phyloP scores from a whole-genome alignment of 441 rosid genomes.

The Erodium chrysanthum region DNA sequence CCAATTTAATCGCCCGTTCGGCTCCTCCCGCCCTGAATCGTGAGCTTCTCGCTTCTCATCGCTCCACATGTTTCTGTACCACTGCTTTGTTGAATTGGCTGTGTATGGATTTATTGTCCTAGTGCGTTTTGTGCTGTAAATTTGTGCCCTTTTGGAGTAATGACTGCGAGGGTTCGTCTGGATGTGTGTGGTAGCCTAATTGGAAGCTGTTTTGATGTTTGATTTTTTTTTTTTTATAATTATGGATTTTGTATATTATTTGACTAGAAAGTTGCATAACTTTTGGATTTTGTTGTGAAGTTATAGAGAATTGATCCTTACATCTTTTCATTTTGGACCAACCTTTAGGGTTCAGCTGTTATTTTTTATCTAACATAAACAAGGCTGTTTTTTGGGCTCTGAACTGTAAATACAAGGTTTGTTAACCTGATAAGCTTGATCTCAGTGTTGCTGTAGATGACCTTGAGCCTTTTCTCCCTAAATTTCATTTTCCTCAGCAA shows the following conservation, averaged over 20 bases:
- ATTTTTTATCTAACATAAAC: neutral
- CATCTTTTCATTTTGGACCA: neutral
- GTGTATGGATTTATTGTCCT: neutral
- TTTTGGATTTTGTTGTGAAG: neutral
- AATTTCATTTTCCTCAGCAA: neutral
- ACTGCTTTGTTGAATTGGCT: neutral
- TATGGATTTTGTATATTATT: neutral
- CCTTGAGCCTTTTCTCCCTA: neutral
- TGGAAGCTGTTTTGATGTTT: neutral
- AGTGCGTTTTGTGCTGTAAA: neutral
- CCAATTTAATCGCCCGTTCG: neutral
- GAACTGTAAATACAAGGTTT: neutral
- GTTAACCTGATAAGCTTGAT: neutral
- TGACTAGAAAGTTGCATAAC: neutral
- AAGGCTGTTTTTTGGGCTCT: neutral
- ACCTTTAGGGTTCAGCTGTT: neutral
- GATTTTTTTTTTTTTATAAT: no score
- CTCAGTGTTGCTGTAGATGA: neutral
- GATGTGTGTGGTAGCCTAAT: neutral
- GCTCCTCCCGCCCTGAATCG: slow-evolving; percentile 1
- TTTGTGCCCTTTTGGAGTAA: neutral
- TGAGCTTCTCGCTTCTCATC: neutral
- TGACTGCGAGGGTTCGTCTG: neutral
- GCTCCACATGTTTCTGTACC: neutral
- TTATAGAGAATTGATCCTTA: neutral